Evolutionary conservation across 805 yeast genomes (phyloP), one percentile per base, ranked within the genome.

Genomic region (Candida verbasci): DNA sequence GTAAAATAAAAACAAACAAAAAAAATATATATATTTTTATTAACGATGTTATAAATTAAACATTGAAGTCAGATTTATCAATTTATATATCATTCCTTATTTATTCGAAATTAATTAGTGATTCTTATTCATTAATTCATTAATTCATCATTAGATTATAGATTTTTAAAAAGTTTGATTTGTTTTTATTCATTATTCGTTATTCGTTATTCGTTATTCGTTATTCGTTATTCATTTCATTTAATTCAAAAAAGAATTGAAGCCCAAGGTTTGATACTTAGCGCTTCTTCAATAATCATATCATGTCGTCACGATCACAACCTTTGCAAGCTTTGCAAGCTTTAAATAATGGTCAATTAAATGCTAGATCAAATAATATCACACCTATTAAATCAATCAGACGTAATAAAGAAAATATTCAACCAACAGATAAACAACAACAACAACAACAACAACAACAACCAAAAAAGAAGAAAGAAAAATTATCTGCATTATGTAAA

Each of bases 401-500:
- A 46, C 46, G 55, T 40, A 24, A 55, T 23, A 49, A 52, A 25
- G 58, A 55, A 14, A 35, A 35, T 28, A 33, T 50, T 41, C 41
- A 44, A 46, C 41, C 46, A 15, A 12, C 34, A 17, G 34, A 33
- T 24, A 12, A 23, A 38, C 43, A 40, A 38, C 41, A 36, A 17
- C 52, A 44, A 17, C 54, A 47, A 28, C 41, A 36, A 20, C 31
- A 29, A 24, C 36, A 27, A 17, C 46, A 31, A 26, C 52, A 43
- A 17, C 54, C 46, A 28, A 80, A 77, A 58, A 86, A 83, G 73
- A 82, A 82, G 68, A 88, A 84, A 60, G 96, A 87, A 57, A 91
- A 91, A 60, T 70, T 87, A 28, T 84, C 95, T 3, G 78, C 96
- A 0, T 71, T 93, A 35, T 93, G 98, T 62, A 86, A 87, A 61